These are phyloP conservation scores for Silene noctiflora DNA, from an alignment of 179 eudicot species.

Conservation along the genomic window DNA sequence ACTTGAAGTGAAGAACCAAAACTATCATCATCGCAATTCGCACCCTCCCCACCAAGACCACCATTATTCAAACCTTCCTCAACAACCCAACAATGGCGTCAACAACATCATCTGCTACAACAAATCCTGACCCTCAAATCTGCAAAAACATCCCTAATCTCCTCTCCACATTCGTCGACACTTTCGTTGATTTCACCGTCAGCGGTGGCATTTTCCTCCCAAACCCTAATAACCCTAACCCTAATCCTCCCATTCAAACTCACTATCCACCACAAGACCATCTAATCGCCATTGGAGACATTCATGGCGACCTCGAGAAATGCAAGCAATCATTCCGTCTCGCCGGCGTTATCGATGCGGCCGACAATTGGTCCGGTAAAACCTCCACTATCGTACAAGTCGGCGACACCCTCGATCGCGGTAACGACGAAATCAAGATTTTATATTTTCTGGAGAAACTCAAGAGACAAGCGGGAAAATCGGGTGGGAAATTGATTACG, in stretches of 20 bases:
- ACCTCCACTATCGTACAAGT: constrained; percentile 74
- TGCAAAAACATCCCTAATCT: constrained; percentile 48
- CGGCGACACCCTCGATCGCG: constrained; percentile 91
- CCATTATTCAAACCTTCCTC: too few species aligned
- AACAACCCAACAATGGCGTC: background rate
- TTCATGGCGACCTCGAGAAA: constrained; percentile 86
- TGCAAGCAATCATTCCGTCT: constrained; percentile 61
- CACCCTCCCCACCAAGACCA: too few species aligned
- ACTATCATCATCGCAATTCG: too few species aligned
- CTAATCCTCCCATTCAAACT: constrained; percentile 29
- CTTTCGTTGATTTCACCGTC: constrained; percentile 74
- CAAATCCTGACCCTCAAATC: constrained; percentile 15
- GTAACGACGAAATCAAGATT: constrained; percentile 67
- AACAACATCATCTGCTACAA: constrained; percentile 1
- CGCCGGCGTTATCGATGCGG: constrained; percentile 53
- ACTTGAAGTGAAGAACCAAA: too few species aligned
- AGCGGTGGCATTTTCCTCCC: constrained; percentile 56
- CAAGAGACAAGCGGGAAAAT: constrained; percentile 54
- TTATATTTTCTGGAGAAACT: constrained; percentile 69
- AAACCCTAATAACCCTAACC: background rate
- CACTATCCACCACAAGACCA: constrained; percentile 52
- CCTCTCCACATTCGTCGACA: constrained; percentile 67
- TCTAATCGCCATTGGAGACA: constrained; percentile 77
- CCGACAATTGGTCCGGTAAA: constrained; percentile 72
- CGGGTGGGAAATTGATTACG: constrained; percentile 61